Evolutionary conservation across 2,329 filamentous ascomycete species (phyloP), one percentile per base, ranked within the genome.

Genomic region (Alternaria dauci): DNA sequence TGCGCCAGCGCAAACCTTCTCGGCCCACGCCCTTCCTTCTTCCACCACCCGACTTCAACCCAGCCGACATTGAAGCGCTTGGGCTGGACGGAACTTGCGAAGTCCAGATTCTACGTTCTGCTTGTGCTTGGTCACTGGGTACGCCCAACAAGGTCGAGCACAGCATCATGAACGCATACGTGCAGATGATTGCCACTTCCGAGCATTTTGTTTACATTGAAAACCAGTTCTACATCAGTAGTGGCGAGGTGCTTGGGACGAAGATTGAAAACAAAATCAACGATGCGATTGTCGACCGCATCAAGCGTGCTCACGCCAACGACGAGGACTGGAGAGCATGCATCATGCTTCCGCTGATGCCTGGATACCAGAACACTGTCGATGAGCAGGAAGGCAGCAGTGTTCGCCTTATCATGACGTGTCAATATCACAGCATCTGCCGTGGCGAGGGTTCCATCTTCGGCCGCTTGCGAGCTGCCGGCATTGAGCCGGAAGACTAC

Each of bases 151-250:
- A 93, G 60, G 91, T 90, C 0, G 95, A 99, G 77, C 90, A 94
- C 78, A 98, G 94, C 75, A 98, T 99, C 75, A 94, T 96, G 85
- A 95, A 91, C 65, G 94, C 95, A 4, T 98, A 98, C 74, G 87
- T 96, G 68, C 95, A 96, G 76, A 88, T 96, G 83, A 99, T 99
- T 69, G 90, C 95, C 67, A 91, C 94, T 66, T 97, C 93, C 2
- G 93, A 99, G 48, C 95, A 98, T 77, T 97, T 97, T 72, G 92
- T 98, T 52, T 98, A 99, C 79, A 97, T 98, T 67, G 95, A 99
- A 78, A 99, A 99, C 75, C 95, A 99, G 75, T 99, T 98, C 80
- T 99, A 96, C 82, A 91, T 99, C 77, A 96, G 92, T 36, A 96
- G 92, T 68, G 95, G 92, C 52, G 91, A 95, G 72, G 93, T 94